Conservation (phyloP, 2,329 filamentous ascomycete species). For the Botrytis tulipae region DNA sequence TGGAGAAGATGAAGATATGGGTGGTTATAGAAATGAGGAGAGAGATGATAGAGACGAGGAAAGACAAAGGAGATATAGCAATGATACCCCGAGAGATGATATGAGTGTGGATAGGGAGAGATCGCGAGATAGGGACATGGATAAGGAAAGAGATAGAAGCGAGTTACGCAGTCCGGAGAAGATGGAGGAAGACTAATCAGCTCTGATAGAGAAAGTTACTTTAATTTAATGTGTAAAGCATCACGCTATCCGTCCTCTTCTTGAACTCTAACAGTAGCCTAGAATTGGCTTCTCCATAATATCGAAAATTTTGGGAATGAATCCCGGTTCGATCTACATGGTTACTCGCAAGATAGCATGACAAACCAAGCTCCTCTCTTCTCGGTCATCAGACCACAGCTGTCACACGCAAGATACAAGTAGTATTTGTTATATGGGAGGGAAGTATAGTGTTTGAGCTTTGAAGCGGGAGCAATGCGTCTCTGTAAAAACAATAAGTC, state of each 20-base stretch:
- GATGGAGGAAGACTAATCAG: constrained; percentile 27
- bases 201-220: neutral
- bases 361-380: neutral
- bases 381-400: neutral
- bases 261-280: neutral
- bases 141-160: constrained; percentile 18
- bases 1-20: constrained; percentile 23
- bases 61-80: constrained; percentile 23
- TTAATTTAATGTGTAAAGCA: neutral
- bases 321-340: neutral
- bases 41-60: constrained; percentile 22
- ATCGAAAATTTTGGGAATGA: no score
- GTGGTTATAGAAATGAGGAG: constrained; percentile 19
- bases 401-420: neutral
- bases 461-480: neutral
- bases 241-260: neutral
- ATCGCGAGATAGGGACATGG: constrained; percentile 8
- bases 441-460: neutral
- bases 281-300: neutral
- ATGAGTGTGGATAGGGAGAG: constrained; percentile 22
- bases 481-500: neutral
- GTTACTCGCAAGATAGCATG: neutral
- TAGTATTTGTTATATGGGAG: neutral
- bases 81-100: constrained; percentile 34
- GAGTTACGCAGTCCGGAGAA: constrained; percentile 21